A percentile compares a stretch with the other conserved stretches of the same genome.
These are phyloP conservation scores for Monilinia laxa DNA, from an alignment of 2,329 filamentous ascomycete species.

Conservation along the genomic window DNA sequence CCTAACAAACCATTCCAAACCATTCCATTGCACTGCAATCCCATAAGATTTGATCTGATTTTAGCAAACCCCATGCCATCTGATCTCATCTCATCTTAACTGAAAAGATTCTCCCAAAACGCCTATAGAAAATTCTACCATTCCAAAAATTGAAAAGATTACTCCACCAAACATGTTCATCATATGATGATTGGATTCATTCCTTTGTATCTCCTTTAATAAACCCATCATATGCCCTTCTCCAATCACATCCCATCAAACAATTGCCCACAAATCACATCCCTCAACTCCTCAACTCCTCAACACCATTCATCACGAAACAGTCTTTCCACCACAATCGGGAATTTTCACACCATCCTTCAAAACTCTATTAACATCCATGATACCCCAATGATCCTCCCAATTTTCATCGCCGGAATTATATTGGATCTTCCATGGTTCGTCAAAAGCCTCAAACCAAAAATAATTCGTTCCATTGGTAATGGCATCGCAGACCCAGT, in stretches of 20 bases:
- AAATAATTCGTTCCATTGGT: slow-evolving; percentile 88
- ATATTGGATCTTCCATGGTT: slow-evolving; percentile 86
- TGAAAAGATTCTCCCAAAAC: background rate
- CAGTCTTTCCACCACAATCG: slow-evolving; percentile 70
- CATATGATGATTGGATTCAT: background rate
- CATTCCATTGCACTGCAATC: background rate
- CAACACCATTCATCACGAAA: slow-evolving; percentile 22
- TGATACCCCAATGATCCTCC: slow-evolving; percentile 94
- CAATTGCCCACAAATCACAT: background rate
- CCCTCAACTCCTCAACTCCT: background rate
- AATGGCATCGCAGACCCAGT: slow-evolving; percentile 80
- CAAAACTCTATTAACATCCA: slow-evolving; percentile 80
- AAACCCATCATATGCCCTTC: too few relatives aligned
- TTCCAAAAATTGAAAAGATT: background rate
- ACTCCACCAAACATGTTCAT: background rate
- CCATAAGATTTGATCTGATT: background rate
- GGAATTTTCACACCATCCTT: slow-evolving; percentile 85
- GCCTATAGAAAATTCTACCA: background rate
- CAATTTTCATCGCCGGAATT: slow-evolving; percentile 69
- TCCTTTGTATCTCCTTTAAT: background rate
- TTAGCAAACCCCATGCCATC: background rate
- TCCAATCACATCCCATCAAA: background rate
- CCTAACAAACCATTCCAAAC: background rate
- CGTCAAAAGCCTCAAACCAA: slow-evolving; percentile 97
- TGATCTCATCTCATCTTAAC: background rate